Conservation (phyloP, 257 asterid genomes). For the Echium plantagineum region DNA sequence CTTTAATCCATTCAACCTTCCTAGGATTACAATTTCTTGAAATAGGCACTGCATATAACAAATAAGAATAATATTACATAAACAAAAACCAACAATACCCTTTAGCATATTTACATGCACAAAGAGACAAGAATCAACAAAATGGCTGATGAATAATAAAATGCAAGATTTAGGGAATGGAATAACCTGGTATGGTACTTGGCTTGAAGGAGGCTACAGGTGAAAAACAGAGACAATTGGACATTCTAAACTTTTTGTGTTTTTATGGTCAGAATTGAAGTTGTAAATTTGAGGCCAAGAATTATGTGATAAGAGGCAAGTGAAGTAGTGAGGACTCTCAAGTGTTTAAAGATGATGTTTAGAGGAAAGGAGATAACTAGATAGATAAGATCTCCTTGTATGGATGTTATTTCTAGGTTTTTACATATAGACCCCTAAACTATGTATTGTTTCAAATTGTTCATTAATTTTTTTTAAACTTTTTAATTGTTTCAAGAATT, state of each 20-base stretch:
- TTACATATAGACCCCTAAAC: too few species aligned
- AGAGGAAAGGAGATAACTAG: not conserved
- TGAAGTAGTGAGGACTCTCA: not conserved
- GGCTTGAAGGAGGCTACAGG: conserved; percentile 28
- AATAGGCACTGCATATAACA: conserved; percentile 22
- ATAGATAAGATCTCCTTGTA: not conserved
- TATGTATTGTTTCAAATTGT: too few species aligned
- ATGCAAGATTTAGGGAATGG: conserved; percentile 3
- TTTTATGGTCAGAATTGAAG: not conserved
- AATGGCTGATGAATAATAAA: not conserved
- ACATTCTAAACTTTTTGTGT: conserved; percentile 19
- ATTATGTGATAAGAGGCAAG: too few species aligned
- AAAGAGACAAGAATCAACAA: not conserved
- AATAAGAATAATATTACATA: not conserved
- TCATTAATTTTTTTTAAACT: too few species aligned
- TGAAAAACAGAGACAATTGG: conserved; percentile 26
- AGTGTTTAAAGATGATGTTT: not conserved
- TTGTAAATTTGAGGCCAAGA: too few species aligned
- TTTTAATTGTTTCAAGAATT: too few species aligned
- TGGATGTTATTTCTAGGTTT: not conserved
- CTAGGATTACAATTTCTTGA: conserved; percentile 11
- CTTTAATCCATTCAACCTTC: conserved; percentile 25
- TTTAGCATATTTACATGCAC: not conserved
- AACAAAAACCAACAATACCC: too few species aligned
- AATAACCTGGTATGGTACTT: conserved; percentile 29